phyloP scores from a whole-genome alignment of 306 rosid genomes.

The Oemleria cerasiformis region DNA sequence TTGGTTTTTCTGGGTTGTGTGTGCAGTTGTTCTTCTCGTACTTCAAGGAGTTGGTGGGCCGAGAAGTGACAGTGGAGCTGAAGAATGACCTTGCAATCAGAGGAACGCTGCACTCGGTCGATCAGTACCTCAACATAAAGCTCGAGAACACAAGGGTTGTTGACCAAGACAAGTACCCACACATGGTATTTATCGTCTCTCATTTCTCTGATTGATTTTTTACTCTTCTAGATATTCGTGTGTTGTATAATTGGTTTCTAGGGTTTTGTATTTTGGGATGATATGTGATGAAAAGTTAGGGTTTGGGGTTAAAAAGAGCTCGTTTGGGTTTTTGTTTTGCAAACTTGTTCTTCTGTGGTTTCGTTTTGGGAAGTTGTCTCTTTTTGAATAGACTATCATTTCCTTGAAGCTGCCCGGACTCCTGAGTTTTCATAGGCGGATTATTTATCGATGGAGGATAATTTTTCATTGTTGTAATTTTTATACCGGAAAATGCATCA shows the following conservation, averaged over 20 bases:
- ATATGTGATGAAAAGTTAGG: not conserved
- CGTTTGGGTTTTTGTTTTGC: not conserved
- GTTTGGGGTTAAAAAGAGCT: not conserved
- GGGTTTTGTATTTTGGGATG: conserved; percentile 7
- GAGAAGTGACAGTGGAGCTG: conserved; percentile 96
- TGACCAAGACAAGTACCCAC: conserved; percentile 95
- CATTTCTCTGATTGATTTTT: not conserved
- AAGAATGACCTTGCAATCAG: conserved; percentile 94
- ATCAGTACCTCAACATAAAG: conserved; percentile 93
- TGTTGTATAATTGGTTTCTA: conserved; percentile 2
- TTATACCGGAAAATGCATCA: not conserved
- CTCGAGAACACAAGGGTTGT: conserved; percentile 97
- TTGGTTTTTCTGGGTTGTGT: conserved; percentile 9
- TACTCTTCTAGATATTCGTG: not conserved
- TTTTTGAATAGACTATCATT: not conserved
- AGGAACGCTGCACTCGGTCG: conserved; percentile 95
- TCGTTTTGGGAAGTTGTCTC: not conserved
- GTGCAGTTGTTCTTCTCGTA: conserved; percentile 92
- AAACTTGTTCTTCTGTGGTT: not conserved
- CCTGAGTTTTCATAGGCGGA: not conserved
- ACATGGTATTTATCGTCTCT: conserved; percentile 53
- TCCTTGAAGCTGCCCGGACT: not conserved
- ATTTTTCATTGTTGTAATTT: not conserved
- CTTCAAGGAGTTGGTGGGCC: conserved; percentile 96
- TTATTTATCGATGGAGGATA: not conserved